These are phyloP conservation scores for Botrytis byssoidea DNA, from an alignment of 2,329 filamentous ascomycete genomes.

Conservation along the genomic window DNA sequence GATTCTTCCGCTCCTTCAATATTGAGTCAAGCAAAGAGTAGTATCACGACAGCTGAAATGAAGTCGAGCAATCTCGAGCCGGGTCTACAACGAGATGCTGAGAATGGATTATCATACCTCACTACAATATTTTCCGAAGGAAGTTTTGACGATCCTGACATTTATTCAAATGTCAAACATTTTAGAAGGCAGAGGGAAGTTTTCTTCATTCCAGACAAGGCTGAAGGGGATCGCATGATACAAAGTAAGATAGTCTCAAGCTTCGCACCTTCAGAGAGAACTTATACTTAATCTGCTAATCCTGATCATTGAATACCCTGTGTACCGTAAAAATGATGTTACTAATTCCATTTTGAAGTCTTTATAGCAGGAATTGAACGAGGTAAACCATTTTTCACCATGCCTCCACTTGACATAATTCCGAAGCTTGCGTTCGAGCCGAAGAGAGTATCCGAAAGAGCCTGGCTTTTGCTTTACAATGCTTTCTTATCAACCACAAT, in stretches of 20 bases:
- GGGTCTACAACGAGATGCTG: constrained; percentile 18
- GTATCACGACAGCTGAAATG: constrained; percentile 13
- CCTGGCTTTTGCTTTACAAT: constrained; percentile 26
- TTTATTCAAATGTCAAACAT: constrained; percentile 19
- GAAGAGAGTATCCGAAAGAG: constrained; percentile 21
- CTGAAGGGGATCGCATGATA: constrained; percentile 23
- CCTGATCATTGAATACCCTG: neutral
- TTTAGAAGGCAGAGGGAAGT: constrained; percentile 19
- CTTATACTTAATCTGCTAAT: neutral
- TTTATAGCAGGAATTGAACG: constrained; percentile 19
- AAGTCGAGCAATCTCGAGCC: constrained; percentile 16
- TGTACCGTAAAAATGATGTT: neutral
- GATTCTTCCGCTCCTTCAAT: constrained; percentile 6
- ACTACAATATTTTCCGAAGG: constrained; percentile 19
- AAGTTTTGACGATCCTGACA: constrained; percentile 19
- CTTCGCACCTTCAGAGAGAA: neutral
- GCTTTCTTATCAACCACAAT: constrained; percentile 19
- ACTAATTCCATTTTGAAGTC: constrained; percentile 10
- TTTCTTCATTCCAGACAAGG: constrained; percentile 24
- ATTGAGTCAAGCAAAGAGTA: constrained; percentile 19
- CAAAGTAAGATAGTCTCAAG: constrained; percentile 14
- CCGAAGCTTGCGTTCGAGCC: constrained; percentile 25
- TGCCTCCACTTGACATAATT: constrained; percentile 20
- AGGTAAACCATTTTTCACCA: constrained; percentile 21
- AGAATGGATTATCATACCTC: constrained; percentile 23